Percentiles rank a stretch among this genome's conserved stretches.
Conservation (phyloP, 805 yeast genomes). For the Ogataea nitratoaversa region DNA sequence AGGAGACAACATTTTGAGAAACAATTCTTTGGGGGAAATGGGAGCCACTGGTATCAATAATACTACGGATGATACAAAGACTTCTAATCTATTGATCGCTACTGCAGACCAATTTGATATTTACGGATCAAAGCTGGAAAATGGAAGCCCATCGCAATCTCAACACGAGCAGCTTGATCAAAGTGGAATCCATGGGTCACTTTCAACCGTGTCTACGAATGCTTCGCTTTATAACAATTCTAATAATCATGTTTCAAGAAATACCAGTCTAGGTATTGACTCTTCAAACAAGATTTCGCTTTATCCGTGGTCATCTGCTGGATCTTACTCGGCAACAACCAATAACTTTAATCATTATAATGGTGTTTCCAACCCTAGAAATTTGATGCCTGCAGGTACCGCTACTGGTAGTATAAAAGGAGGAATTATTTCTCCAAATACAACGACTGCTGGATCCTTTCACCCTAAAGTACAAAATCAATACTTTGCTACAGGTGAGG, state of each 20-base stretch:
- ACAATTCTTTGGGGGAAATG: conserved; percentile 5
- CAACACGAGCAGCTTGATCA: neutral
- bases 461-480: neutral
- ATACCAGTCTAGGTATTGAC: conserved; percentile 10
- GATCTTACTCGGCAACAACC: conserved; percentile 11
- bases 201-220: neutral
- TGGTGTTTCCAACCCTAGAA: conserved; percentile 11
- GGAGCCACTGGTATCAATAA: conserved; percentile 2
- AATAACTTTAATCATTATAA: conserved; percentile 13
- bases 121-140: conserved; percentile 4
- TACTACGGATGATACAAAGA: conserved; percentile 3
- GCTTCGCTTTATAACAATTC: neutral
- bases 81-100: conserved; percentile 3
- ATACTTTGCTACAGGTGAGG: neutral
- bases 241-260: conserved; percentile 1
- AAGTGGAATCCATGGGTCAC: neutral
- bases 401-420: conserved; percentile 9
- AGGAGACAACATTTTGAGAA: conserved; percentile 12
- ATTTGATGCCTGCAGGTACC: conserved; percentile 17
- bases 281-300: conserved; percentile 8
- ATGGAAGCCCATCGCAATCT: neutral
- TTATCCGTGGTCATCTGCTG: conserved; percentile 16
- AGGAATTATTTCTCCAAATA: conserved; percentile 11
- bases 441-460: conserved; percentile 4
- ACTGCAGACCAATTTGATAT: conserved; percentile 12